Base-by-base conservation (phyloP, 305 asterid genomes). In the Stenogyne calaminthoides region DNA sequence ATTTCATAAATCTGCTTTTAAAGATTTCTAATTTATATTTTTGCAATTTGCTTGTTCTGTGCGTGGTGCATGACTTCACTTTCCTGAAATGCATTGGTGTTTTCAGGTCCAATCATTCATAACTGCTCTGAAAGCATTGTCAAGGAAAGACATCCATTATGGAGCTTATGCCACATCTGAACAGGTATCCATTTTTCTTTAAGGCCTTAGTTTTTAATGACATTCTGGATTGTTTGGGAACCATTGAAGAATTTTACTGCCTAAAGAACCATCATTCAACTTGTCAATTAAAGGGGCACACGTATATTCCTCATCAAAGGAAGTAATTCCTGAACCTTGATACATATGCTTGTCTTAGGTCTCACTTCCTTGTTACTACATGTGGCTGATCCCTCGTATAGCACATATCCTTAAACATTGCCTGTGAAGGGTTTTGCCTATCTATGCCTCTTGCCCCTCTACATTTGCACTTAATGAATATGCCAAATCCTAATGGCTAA, bases 141-240 rank as follows among this genome's bases (percentile, higher is more conserved):
- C 96, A 8, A 82, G 84, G 74, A 87, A 86, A 75, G 91, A 89
- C 70, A 79, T 91, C 47, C 91, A 90, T 72, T 92, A 83, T 84
- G 95, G 95, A 75, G 76, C 84, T 70, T 87, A 87, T 89, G 97
- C 97, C 51, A 89, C 96, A 58, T 65, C 86, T 51, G 97, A 91
- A 78, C 97, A 91, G 92, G 97, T 90, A 65, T 54, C 58, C 25
- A 22, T 44, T 64, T 70, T 46, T 40, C 68, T 61, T 4, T 49
- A 25, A 57, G 63, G 54, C 39, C 63, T 64, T 68, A 8, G 4
- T 34, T 56, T 32, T 63, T 47, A 47, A n/a, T 54, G 16, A 34
- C 67, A 52, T 74, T 42, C 69, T 56, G 42, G 47, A 64, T 10
- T 72, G 7, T 65, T 76, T 76, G 60, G 39, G 29, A 36, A 34